Conservation (phyloP, 2,329 filamentous ascomycete genomes). For the Cordyceps sp. region DNA sequence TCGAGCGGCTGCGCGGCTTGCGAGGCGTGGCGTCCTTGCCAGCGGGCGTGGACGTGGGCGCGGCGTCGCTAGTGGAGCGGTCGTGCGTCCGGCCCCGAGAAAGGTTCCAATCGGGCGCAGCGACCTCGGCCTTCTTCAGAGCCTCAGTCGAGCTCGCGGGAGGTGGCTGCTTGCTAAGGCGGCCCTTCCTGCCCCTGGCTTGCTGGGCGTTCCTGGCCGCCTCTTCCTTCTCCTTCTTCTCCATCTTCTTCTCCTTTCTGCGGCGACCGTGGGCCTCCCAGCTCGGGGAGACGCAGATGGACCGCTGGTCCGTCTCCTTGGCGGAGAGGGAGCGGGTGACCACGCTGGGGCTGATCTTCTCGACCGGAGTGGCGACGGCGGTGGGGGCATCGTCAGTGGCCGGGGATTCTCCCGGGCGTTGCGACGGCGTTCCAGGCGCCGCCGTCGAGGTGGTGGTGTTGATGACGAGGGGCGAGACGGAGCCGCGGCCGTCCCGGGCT, state of each 20-base stretch:
- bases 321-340: constrained; percentile 16
- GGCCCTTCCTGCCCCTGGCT: constrained; percentile 8
- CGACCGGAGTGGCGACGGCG: constrained; percentile 4
- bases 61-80: constrained; percentile 7
- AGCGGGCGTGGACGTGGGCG: constrained; percentile 9
- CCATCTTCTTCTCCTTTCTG: constrained; percentile 33
- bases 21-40: constrained; percentile 2
- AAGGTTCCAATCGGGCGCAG: neutral
- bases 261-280: constrained; percentile 41
- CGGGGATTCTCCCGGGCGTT: constrained; percentile 1
- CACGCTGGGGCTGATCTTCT: constrained; percentile 11
- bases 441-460: too few relatives aligned
- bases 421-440: too few relatives aligned
- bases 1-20: constrained; percentile 14
- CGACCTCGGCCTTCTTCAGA: constrained; percentile 1
- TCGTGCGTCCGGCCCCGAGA: constrained; percentile 1
- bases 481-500: constrained; percentile 1
- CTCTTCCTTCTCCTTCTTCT: constrained; percentile 11
- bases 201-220: constrained; percentile 8
- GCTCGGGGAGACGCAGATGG: constrained; percentile 43
- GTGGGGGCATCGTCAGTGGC: constrained; percentile 1
- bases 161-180: constrained; percentile 2
- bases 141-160: constrained; percentile 2
- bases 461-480: constrained; percentile 4
- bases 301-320: constrained; percentile 12